Conservation (phyloP, 805 yeast genomes). For the Metschnikowia aberdeeniae region DNA sequence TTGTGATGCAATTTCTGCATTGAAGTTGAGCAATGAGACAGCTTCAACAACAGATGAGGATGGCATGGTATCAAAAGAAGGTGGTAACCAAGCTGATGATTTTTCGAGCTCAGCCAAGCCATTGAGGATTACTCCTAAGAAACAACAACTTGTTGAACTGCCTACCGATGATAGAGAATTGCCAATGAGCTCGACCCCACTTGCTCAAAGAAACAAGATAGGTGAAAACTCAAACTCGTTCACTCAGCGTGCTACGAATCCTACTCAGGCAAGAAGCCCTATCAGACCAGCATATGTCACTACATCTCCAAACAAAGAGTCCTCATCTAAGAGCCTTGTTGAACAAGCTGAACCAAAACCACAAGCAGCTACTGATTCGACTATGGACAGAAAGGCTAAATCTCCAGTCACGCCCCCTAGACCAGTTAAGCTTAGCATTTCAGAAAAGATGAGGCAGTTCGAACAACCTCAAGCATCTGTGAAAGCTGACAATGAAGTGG, state of each 20-base stretch:
- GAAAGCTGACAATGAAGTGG: not conserved
- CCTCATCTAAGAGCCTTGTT: not conserved
- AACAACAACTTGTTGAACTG: not conserved
- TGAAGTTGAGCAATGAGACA: slow-evolving; percentile 35
- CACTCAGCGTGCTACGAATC: not conserved
- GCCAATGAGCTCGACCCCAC: not conserved
- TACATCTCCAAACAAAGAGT: not conserved
- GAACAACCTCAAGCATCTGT: slow-evolving; percentile 15
- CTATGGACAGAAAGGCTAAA: not conserved
- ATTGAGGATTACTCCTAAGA: slow-evolving; percentile 11
- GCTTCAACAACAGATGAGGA: not conserved
- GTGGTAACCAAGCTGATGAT: not conserved
- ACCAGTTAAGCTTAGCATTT: slow-evolving; percentile 15
- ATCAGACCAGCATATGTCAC: not conserved
- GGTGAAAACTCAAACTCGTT: not conserved
- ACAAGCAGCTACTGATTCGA: not conserved
- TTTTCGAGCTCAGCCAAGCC: slow-evolving; percentile 9
- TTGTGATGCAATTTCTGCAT: slow-evolving; percentile 55
- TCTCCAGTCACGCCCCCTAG: not conserved
- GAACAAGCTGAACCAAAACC: not conserved
- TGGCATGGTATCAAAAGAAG: not conserved
- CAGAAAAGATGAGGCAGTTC: slow-evolving; percentile 36
- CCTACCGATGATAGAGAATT: not conserved
- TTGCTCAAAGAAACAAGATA: no score
- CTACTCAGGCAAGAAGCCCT: not conserved